These are phyloP conservation scores for Magnaporthiopsis incrustans DNA, from an alignment of 2,329 filamentous ascomycete species.

Conservation along the genomic window DNA sequence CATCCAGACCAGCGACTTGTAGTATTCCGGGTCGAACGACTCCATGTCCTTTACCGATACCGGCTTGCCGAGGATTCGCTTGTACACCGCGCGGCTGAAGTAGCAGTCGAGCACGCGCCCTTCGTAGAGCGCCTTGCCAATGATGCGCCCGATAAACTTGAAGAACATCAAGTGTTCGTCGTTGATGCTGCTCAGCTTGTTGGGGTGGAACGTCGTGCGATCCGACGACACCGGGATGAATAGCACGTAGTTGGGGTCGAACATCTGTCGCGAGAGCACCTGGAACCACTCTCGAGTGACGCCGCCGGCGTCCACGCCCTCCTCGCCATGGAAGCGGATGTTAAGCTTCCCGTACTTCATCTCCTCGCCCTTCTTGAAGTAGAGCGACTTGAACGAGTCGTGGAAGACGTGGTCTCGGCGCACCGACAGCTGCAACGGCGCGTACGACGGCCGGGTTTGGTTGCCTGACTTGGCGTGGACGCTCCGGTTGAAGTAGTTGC, in stretches of 20 bases:
- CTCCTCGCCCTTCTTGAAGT: constrained; percentile 93
- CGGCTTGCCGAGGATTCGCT: constrained; percentile 87
- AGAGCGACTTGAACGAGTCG: constrained; percentile 96
- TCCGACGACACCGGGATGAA: constrained; percentile 97
- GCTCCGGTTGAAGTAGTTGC: constrained; percentile 94
- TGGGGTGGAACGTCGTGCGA: constrained; percentile 97
- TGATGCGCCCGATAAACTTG: constrained; percentile 98
- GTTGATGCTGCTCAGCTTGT: constrained; percentile 88
- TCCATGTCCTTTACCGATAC: constrained; percentile 99
- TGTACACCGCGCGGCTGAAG: constrained; percentile 98
- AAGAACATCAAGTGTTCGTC: constrained; percentile 96
- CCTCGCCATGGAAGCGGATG: constrained; percentile 93
- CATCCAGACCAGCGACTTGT: constrained; percentile 98
- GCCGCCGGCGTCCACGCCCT: constrained; percentile 94
- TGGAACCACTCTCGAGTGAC: constrained; percentile 99
- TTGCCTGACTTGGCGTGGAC: constrained; percentile 65
- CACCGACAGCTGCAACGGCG: constrained; percentile 75
- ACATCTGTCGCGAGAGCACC: constrained; percentile 95
- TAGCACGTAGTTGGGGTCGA: constrained; percentile 93
- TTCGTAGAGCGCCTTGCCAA: constrained; percentile 96
- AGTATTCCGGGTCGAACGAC: constrained; percentile 95
- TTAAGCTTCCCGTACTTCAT: constrained; percentile 99
- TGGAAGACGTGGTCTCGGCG: constrained; percentile 94
- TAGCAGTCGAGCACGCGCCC: constrained; percentile 94
- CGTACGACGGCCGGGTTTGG: constrained; percentile 59